Percentiles rank a stretch among this genome's conserved stretches.
Conservation (phyloP, 2,329 filamentous ascomycete species). For the Ceratocystis colombiana region DNA sequence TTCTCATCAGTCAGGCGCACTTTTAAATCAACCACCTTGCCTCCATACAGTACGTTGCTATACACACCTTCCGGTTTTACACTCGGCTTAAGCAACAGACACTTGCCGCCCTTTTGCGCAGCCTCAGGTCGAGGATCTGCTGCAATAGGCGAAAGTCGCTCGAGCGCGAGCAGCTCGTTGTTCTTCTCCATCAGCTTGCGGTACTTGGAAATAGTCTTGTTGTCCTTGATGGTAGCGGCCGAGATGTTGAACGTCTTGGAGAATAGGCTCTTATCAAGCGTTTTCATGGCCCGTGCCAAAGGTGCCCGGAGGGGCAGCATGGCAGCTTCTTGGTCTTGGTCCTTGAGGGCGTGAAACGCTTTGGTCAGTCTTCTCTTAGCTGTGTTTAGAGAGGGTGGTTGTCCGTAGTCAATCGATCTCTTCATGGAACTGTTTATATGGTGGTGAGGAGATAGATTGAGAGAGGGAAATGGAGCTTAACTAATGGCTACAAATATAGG, state of each 20-base stretch:
- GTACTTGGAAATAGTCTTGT: slow-evolving; percentile 62
- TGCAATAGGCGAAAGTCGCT: slow-evolving; percentile 53
- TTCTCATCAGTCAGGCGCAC: slow-evolving; percentile 29
- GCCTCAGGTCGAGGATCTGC: slow-evolving; percentile 50
- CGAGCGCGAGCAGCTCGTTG: slow-evolving; percentile 54
- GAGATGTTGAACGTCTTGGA: slow-evolving; percentile 63
- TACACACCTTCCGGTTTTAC: slow-evolving; percentile 44
- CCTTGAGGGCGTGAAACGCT: slow-evolving; percentile 21
- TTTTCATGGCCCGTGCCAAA: slow-evolving; percentile 65
- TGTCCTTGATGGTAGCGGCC: slow-evolving; percentile 67
- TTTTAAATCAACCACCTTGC: not conserved
- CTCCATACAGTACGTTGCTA: not conserved
- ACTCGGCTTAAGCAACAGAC: slow-evolving; percentile 48
- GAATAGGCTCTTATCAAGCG: slow-evolving; percentile 77
- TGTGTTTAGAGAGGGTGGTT: not conserved
- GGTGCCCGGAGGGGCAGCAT: slow-evolving; percentile 66
- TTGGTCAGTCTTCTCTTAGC: slow-evolving; percentile 14
- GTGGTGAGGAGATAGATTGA: not conserved
- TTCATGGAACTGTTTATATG: not conserved
- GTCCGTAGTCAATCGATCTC: not conserved
- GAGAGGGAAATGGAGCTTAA: not conserved
- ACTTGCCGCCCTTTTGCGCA: slow-evolving; percentile 49
- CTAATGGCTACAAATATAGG: not conserved
- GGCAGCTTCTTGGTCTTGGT: slow-evolving; percentile 29
- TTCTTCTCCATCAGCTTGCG: slow-evolving; percentile 55